Evolutionary conservation across 495 filamentous ascomycete genomes (phyloP), one percentile per base, ranked within the genome.

Genomic region (Penicillium ochrochloron): DNA sequence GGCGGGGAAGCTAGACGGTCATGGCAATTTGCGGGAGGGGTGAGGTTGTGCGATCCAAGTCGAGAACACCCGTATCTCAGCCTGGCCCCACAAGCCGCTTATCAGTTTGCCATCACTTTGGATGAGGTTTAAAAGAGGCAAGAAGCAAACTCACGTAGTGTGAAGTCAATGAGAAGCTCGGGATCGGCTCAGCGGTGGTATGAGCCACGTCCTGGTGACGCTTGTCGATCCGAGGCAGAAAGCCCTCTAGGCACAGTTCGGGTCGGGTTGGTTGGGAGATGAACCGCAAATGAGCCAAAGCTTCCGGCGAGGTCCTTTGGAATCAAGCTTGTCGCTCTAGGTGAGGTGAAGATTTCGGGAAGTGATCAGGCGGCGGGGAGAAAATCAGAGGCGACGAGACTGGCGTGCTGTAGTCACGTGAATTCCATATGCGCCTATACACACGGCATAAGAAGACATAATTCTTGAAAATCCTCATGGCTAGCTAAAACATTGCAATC

Each of bases 21-120:
- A 80, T 78, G 67, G 66, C 68, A 78, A 63, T 70, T 65, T 77
- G 76, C 72, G 73, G 73, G 71, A 75, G 57, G 70, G 64, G 56
- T 58, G 69, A 69, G 64, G 71, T 75, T 80, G 78, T 78, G 76
- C 76, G 77, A 73, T 73, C 72, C 67, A 60, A 67, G 63, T 65
- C 63, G 64, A 68, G 57, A 69, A 64, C 57, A 56, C 60, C 51
- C 62, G 64, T 59, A 66, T 66, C 61, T 60, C 55, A 64, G 33
- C 31, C 69, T 71, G 44, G 60, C 64, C 64, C 69, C 66, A 69
- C 71, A 64, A 66, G 62, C 60, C 56, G 61, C 62, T 68, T 62
- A 66, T 72, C 65, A 70, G 65, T 48, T 62, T 69, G 19, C 42
- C 34, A 51, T 61, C 39, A 57, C 55, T 48, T 62, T 29, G 27